phyloP scores from a whole-genome alignment of 139 green algal genomes.

The Tetradesmus lagerheimii region DNA sequence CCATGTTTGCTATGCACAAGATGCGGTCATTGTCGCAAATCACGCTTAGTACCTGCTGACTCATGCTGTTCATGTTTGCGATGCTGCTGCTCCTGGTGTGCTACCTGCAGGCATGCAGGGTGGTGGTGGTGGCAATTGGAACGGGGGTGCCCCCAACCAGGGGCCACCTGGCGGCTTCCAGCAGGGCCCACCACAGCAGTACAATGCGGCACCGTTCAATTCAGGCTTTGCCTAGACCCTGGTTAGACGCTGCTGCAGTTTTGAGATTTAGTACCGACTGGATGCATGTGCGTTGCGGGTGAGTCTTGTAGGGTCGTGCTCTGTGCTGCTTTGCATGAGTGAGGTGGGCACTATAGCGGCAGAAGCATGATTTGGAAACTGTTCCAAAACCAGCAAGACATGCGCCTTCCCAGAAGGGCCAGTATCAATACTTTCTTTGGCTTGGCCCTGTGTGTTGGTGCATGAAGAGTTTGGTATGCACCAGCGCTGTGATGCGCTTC shows the following conservation, averaged over 20 bases:
- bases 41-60: not conserved
- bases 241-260: not conserved
- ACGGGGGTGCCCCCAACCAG: not conserved
- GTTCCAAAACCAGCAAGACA: no score
- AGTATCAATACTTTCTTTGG: no score
- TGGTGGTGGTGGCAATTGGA: conserved; percentile 10
- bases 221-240: not conserved
- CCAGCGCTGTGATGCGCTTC: no score
- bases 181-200: not conserved
- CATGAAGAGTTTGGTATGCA: no score
- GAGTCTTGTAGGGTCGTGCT: not conserved
- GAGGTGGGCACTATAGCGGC: no score
- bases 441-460: no score
- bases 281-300: not conserved
- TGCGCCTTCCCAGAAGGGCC: no score
- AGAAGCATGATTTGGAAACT: no score
- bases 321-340: not conserved
- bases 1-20: no score
- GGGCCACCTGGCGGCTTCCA: not conserved
- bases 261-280: not conserved
- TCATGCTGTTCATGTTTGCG: not conserved
- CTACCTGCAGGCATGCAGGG: not conserved
- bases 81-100: not conserved
- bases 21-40: no score
- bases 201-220: not conserved